Conservation (phyloP, 176 grass and related monocot species). For the Avena sativa region DNA sequence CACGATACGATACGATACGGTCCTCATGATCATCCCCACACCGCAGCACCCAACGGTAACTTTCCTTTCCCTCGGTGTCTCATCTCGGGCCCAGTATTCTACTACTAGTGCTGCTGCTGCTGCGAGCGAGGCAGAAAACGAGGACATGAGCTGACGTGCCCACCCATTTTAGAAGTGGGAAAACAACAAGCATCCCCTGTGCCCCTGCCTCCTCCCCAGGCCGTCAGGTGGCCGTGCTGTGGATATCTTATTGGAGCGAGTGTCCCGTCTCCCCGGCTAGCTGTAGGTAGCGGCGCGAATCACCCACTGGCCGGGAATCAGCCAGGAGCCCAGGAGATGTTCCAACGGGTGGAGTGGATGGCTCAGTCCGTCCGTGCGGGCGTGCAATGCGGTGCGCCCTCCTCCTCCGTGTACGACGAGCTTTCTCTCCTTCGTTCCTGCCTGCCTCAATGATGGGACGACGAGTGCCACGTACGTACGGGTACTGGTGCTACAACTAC, state of each 20-base stretch:
- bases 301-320: background rate
- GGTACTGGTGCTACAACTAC: background rate
- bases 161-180: constrained; percentile 17
- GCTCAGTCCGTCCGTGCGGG: background rate
- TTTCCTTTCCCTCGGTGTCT: background rate
- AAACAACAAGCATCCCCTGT: constrained; percentile 34
- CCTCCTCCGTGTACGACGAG: background rate
- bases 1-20: too few species aligned
- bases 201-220: constrained; percentile 1
- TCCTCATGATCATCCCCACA: too few species aligned
- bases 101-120: background rate
- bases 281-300: background rate
- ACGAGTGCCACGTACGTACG: background rate
- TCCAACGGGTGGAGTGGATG: background rate
- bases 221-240: constrained; percentile 34
- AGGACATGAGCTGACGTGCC: constrained; percentile 29
- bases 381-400: background rate
- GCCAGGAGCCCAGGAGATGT: background rate
- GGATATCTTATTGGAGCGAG: constrained; percentile 42
- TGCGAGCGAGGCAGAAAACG: constrained; percentile 14
- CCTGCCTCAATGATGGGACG: background rate
- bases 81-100: constrained; percentile 21
- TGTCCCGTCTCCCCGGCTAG: background rate
- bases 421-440: too few species aligned
- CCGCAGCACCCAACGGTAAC: too few species aligned